phyloP scores from a whole-genome alignment of 108 stramenopile species.

The Cyclotella sp. region DNA sequence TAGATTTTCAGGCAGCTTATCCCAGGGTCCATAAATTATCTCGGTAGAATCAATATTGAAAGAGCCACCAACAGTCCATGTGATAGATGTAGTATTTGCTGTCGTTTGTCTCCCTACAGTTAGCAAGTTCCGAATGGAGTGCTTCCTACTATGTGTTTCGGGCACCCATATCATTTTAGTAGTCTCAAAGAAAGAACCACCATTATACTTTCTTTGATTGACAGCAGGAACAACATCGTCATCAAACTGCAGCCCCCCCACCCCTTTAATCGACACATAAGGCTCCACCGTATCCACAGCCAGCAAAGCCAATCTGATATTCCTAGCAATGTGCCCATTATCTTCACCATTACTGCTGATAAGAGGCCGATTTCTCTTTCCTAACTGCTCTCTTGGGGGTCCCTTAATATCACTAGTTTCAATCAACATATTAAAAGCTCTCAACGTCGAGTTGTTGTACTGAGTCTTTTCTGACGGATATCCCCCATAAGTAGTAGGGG shows the following conservation, averaged over 20 bases:
- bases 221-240: constrained; percentile 48
- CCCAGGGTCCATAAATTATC: constrained; percentile 50
- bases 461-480: constrained; percentile 56
- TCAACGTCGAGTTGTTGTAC: constrained; percentile 83
- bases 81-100: constrained; percentile 35
- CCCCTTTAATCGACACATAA: constrained; percentile 62
- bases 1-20: constrained; percentile 38
- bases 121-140: background rate
- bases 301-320: constrained; percentile 72
- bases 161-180: constrained; percentile 45
- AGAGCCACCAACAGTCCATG: constrained; percentile 77
- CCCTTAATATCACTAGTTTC: constrained; percentile 84
- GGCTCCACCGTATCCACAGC: constrained; percentile 84
- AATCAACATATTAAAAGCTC: constrained; percentile 92
- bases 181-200: constrained; percentile 35
- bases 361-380: constrained; percentile 61
- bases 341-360: constrained; percentile 51
- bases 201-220: constrained; percentile 33
- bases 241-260: constrained; percentile 41
- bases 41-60: constrained; percentile 64
- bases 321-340: constrained; percentile 89
- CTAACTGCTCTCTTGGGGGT: constrained; percentile 65
- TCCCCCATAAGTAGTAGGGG: constrained; percentile 67
- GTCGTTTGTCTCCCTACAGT: background rate
- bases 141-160: background rate